phyloP scores from a whole-genome alignment of 129 eudicot species.

The Chrysanthemum makinoi region DNA sequence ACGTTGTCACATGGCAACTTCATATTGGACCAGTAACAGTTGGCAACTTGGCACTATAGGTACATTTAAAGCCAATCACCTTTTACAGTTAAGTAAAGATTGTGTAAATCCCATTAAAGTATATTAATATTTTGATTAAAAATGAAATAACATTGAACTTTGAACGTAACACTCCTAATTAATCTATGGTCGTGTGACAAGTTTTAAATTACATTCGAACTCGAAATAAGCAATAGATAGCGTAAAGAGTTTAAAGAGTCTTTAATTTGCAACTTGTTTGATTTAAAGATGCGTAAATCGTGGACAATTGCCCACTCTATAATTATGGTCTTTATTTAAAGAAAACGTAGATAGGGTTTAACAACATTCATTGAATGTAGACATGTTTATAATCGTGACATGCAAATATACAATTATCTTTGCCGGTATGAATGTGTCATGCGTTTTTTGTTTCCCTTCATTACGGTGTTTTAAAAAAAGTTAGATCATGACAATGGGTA shows the following conservation, averaged over 20 bases:
- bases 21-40: neutral
- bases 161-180: no score
- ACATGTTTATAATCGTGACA: conserved; percentile 20
- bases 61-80: neutral
- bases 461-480: no score
- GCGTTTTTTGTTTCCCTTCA: conserved; percentile 3
- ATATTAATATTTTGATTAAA: no score
- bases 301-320: neutral
- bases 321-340: neutral
- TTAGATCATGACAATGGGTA: no score
- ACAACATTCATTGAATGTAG: conserved; percentile 22
- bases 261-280: neutral
- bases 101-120: no score
- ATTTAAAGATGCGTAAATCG: neutral
- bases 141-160: no score
- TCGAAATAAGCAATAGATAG: no score
- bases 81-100: no score
- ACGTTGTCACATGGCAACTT: neutral
- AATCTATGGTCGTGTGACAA: no score
- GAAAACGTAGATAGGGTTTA: neutral
- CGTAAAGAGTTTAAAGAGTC: neutral
- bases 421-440: neutral
- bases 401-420: conserved; percentile 5
- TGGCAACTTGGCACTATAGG: neutral
- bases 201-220: no score